Evolutionary conservation across 1,284 basidiomycete species (phyloP), one percentile per base, ranked within the genome.

Genomic region (Rhodotorula sp.): DNA sequence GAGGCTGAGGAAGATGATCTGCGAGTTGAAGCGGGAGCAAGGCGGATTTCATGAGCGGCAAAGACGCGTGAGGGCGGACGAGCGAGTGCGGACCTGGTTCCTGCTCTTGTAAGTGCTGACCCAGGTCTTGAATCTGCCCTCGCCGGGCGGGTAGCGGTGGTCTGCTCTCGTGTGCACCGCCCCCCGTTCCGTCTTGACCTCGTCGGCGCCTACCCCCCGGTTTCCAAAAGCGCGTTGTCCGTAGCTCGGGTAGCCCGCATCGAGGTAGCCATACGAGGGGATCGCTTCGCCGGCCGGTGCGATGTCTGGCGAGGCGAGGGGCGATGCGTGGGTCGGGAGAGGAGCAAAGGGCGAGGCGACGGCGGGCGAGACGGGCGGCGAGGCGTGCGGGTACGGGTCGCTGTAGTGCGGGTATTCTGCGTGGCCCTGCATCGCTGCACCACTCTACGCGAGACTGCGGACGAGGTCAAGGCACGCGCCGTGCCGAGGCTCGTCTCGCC

Each of bases 1-100:
- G 17, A 75, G n/a, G 25, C n/a, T 19, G 21, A 76, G 55, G 64
- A 76, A 75, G 2, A 61, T 46, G 58, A 76, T 53, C 73, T 76
- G 61, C 6, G 29, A 2, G 46, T 12, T 32, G 22, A 9, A 12
- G 2, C 8, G 7, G 19, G 22, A 17, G 32, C 56, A 7, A 37
- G 46, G 54, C 4, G 27, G 29, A n/a, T 27, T n/a, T n/a, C 27
- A n/a, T 50, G 48, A 15, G 25, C 22, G 13, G 39, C 10, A 22
- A 5, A 1, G 15, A n/a, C n/a, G n/a, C n/a, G n/a, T n/a, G 3
- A 27, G 36, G 1, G 29, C 36, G 2, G 19, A 34, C 39, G 37
- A 61, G 27, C 2, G 21, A 4, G 3, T 22, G 19, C 73, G 17
- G 17, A 75, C 70, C 64, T 75, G 73, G 34, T 73, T 76, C 39